These are phyloP conservation scores for Symmetrospora coprosmae DNA, from an alignment of 768 basidiomycete genomes.

Conservation along the genomic window DNA sequence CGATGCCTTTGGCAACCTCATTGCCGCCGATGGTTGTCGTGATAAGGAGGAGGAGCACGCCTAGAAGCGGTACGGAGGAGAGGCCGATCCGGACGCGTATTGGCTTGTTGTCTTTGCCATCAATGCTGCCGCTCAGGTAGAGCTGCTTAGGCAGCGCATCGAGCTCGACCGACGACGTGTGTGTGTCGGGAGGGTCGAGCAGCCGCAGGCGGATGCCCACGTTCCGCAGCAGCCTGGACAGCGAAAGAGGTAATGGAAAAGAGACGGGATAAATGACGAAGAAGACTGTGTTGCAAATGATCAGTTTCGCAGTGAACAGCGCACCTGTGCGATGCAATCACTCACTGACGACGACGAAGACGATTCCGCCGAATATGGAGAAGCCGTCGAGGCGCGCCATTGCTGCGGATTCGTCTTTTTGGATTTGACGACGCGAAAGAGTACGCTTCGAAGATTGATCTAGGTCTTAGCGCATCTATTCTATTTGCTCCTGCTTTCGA, in stretches of 20 bases:
- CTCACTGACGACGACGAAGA: conserved; percentile 29
- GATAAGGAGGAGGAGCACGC: conserved; percentile 39
- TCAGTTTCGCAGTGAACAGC: too few species aligned
- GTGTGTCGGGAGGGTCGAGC: conserved; percentile 9
- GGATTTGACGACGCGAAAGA: too few species aligned
- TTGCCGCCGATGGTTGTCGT: conserved; percentile 38
- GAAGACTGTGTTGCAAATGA: too few species aligned
- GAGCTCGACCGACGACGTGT: neutral
- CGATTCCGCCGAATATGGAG: conserved; percentile 23
- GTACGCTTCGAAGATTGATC: too few species aligned
- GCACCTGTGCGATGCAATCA: neutral
- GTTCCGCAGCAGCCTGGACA: conserved; percentile 4
- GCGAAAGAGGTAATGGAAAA: neutral
- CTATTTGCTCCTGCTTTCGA: too few species aligned
- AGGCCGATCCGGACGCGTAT: conserved; percentile 31
- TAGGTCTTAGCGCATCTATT: too few species aligned
- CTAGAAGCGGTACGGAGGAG: conserved; percentile 39
- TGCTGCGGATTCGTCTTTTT: neutral
- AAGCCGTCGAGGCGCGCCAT: conserved; percentile 22
- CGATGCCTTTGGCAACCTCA: conserved; percentile 60
- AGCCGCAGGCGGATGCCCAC: conserved; percentile 4
- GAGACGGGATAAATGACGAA: conserved; percentile 25
- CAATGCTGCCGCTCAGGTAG: too few species aligned
- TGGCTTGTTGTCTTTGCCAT: neutral
- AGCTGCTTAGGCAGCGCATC: too few species aligned